A percentile compares a stretch with the other conserved stretches of the same genome.
These are phyloP conservation scores for Cupressus sempervirens DNA, from an alignment of 75 land plant genomes.

Conservation along the genomic window DNA sequence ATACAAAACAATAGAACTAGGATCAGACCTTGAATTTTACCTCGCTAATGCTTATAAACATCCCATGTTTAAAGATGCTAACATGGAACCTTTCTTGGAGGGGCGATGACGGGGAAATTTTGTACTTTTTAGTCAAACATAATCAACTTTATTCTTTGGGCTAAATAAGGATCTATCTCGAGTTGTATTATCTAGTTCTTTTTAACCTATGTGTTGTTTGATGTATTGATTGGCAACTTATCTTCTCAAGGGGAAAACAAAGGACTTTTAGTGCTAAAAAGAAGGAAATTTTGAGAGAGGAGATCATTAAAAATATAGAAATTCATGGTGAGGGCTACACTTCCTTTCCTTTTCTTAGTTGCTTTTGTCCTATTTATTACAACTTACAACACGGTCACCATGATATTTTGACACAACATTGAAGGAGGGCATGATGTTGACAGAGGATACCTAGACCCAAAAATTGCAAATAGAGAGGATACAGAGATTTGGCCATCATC, in stretches of 20 bases:
- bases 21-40: too few relatives aligned
- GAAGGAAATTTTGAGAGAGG: background rate
- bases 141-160: background rate
- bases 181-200: background rate
- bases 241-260: background rate
- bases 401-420: constrained; percentile 28
- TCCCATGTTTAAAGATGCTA: background rate
- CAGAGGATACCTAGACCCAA: background rate
- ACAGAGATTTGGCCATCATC: background rate
- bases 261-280: background rate
- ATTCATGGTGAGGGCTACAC: constrained; percentile 46
- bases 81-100: background rate
- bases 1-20: too few relatives aligned
- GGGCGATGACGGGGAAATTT: background rate
- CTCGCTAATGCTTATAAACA: too few relatives aligned
- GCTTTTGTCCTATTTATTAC: constrained; percentile 59
- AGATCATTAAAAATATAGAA: constrained; percentile 22
- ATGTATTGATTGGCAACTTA: background rate
- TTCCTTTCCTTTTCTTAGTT: constrained; percentile 48
- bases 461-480: background rate
- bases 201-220: background rate
- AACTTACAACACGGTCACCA: constrained; percentile 67
- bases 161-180: background rate
- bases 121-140: background rate
- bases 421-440: background rate